Percentiles rank a stretch among this genome's conserved stretches.
Conservation (phyloP, 2,329 filamentous ascomycete genomes). For the Bipolaris cookei region DNA sequence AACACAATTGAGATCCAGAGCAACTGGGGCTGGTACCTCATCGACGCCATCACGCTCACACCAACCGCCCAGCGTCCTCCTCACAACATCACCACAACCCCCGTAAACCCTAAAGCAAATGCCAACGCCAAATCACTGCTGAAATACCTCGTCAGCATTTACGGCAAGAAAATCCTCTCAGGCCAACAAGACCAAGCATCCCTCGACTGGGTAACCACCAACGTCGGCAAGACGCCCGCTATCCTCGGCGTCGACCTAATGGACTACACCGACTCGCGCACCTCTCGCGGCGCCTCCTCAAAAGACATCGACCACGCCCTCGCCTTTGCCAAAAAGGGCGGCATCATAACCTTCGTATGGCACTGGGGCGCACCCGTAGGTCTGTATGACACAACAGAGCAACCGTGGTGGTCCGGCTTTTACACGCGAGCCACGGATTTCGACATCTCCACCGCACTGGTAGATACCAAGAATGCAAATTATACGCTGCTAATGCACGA, state of each 20-base stretch:
- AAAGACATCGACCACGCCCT: constrained; percentile 58
- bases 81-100: constrained; percentile 50
- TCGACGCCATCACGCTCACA: constrained; percentile 53
- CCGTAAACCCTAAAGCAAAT: constrained; percentile 51
- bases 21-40: constrained; percentile 59
- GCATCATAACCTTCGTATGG: constrained; percentile 58
- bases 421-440: constrained; percentile 60
- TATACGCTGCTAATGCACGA: constrained; percentile 57
- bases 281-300: constrained; percentile 51
- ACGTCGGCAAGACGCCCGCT: constrained; percentile 57
- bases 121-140: constrained; percentile 50
- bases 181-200: constrained; percentile 57
- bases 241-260: constrained; percentile 57
- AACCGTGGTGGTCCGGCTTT: constrained; percentile 59
- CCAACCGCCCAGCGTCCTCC: constrained; percentile 48
- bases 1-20: constrained; percentile 57
- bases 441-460: constrained; percentile 53
- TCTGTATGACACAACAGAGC: constrained; percentile 55
- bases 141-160: constrained; percentile 53
- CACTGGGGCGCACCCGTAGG: constrained; percentile 58
- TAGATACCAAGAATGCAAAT: constrained; percentile 53
- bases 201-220: constrained; percentile 53
- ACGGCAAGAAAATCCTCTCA: constrained; percentile 57
- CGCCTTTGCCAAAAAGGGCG: constrained; percentile 51
- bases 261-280: constrained; percentile 58